Base-by-base conservation (phyloP, 305 asterid species). In the Fraxinus velutina region DNA sequence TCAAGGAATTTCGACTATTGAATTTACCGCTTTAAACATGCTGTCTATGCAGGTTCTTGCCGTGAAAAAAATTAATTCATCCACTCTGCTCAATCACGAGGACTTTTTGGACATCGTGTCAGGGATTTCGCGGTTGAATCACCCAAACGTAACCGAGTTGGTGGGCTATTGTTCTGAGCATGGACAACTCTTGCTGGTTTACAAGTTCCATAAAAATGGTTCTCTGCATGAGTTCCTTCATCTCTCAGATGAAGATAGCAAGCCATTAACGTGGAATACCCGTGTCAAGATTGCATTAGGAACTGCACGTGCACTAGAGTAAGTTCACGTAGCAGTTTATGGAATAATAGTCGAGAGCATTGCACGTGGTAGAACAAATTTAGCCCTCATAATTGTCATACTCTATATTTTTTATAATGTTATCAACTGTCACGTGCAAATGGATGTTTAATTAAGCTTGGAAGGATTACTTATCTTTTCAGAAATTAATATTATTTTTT, bases 281-380 rank as follows among this genome's bases (percentile, higher is more conserved):
- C 92, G 99, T 10, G 97, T 96, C 84, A 94, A 92, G 94, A 93
- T 96, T 85, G 98, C 99, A 21, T 78, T 96, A 82, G 99, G 99
- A 78, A 89, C 94, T 81, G 98, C 99, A 71, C 91, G 98, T 85
- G 99, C 98, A 42, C 87, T 96, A 62, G 98, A 96, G 99, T 96
- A 87, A 83, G 98, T 83, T 80, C 2, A 0, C 29, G 44, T 75
- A 6, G 17, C 52, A 21, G 15, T 42, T 79, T 15, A 52, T 7
- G 13, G 62, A 37, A 62, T n/a, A n/a, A 52, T 52, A 4, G 9
- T 52, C 2, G 29, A 21, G 12, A 60, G 27, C 29, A 60, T 19
- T 60, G 30, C 30, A 60, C 0, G 70, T 7, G 27, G 70, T 60
- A 60, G 13, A 10, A 17, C 29, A 57, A 57, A 19, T 17, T 17